phyloP scores from a whole-genome alignment of 129 eudicot species.

The Centrapalus pauciflorus region DNA sequence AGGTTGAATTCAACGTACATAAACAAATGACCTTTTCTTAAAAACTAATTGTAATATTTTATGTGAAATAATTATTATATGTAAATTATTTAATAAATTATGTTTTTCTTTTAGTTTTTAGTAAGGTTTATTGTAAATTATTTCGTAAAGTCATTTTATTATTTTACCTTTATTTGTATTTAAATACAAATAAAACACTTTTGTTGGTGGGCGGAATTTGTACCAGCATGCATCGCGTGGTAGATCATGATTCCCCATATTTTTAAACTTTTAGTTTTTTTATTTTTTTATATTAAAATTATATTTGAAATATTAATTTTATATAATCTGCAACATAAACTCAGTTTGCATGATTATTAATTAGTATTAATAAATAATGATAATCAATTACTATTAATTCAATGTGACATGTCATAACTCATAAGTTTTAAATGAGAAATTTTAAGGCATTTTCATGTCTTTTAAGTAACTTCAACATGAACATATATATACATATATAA shows the following conservation, averaged over 20 bases:
- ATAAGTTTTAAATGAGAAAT: too few species aligned
- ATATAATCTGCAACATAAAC: neutral
- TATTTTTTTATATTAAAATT: neutral
- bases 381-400: too few species aligned
- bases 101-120: neutral
- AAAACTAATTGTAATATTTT: too few species aligned
- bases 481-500: too few species aligned
- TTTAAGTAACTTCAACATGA: too few species aligned
- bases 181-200: neutral
- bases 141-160: too few species aligned
- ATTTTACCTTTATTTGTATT: too few species aligned
- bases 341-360: neutral
- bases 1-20: neutral
- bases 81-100: too few species aligned
- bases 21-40: too few species aligned
- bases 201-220: constrained; percentile 12
- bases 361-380: neutral
- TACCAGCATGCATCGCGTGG: constrained; percentile 28
- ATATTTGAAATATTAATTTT: neutral
- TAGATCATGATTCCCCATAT: constrained; percentile 15
- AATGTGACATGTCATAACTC: too few species aligned
- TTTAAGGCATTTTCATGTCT: too few species aligned
- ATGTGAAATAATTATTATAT: too few species aligned
- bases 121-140: neutral
- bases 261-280: neutral